Evolutionary conservation across 116 monocot genomes (phyloP).

Genomic region (Zostera marina): DNA sequence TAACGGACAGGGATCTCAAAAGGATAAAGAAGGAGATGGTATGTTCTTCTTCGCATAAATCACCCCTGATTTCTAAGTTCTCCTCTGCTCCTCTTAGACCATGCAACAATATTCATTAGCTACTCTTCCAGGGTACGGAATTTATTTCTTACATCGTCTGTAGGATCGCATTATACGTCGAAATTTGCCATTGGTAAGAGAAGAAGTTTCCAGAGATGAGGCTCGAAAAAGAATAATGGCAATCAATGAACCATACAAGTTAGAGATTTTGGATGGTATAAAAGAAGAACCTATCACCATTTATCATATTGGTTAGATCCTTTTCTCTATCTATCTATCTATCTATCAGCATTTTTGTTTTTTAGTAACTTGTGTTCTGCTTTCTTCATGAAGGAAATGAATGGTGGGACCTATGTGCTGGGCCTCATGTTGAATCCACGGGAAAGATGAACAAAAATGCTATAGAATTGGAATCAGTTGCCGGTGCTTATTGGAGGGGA

Average conservation of each 20-base stretch:
- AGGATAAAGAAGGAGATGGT: conserved; percentile 97
- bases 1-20: conserved; percentile 75
- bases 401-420: conserved; percentile 99
- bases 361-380: neutral
- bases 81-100: neutral
- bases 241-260: conserved; percentile 81
- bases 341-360: neutral
- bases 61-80: neutral
- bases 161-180: conserved; percentile 77
- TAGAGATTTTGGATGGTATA: conserved; percentile 85
- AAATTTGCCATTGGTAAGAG: conserved; percentile 83
- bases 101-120: conserved; percentile 46
- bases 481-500: conserved; percentile 96
- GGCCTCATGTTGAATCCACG: conserved; percentile 91
- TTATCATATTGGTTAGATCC: conserved; percentile 62
- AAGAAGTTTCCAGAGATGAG: conserved; percentile 89
- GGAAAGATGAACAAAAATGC: conserved; percentile 68
- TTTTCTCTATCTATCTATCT: neutral
- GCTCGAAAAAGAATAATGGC: conserved; percentile 63
- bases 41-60: conserved; percentile 1
- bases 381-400: conserved; percentile 45
- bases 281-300: conserved; percentile 78
- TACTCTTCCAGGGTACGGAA: conserved; percentile 62
- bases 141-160: conserved; percentile 84
- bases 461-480: conserved; percentile 86